phyloP scores from a whole-genome alignment of 2,329 filamentous ascomycete genomes.

The Pezicula radicicola region DNA sequence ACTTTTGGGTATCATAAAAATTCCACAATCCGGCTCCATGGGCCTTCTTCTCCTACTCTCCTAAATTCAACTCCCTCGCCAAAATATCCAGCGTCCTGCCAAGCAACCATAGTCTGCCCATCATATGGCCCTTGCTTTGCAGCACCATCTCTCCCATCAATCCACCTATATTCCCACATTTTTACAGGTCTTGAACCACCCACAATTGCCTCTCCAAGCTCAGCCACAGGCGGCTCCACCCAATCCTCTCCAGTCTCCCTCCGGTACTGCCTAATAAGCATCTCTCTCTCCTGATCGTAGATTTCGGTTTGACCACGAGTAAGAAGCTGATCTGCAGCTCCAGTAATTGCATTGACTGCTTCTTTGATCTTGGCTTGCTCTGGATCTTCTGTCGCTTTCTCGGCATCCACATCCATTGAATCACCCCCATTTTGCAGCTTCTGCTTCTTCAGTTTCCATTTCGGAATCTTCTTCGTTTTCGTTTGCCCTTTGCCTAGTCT shows the following conservation, averaged over 20 bases:
- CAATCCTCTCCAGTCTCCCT: constrained; percentile 87
- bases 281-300: constrained; percentile 84
- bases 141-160: constrained; percentile 77
- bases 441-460: constrained; percentile 70
- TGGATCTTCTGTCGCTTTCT: constrained; percentile 56
- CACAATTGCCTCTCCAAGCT: constrained; percentile 26
- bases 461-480: constrained; percentile 57
- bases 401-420: constrained; percentile 69
- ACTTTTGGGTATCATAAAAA: constrained; percentile 23
- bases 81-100: constrained; percentile 92
- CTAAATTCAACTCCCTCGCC: constrained; percentile 82
- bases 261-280: constrained; percentile 77
- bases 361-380: constrained; percentile 68
- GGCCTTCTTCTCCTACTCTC: constrained; percentile 47
- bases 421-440: constrained; percentile 50
- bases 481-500: constrained; percentile 68
- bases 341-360: constrained; percentile 79
- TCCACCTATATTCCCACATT: constrained; percentile 93
- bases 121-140: constrained; percentile 86
- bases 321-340: constrained; percentile 83
- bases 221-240: constrained; percentile 49
- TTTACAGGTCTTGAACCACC: constrained; percentile 22
- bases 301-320: constrained; percentile 83
- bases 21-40: constrained; percentile 30
- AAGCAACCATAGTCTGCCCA: constrained; percentile 79